phyloP scores from a whole-genome alignment of 345 rosid genomes.

The Hirschfeldia incana region DNA sequence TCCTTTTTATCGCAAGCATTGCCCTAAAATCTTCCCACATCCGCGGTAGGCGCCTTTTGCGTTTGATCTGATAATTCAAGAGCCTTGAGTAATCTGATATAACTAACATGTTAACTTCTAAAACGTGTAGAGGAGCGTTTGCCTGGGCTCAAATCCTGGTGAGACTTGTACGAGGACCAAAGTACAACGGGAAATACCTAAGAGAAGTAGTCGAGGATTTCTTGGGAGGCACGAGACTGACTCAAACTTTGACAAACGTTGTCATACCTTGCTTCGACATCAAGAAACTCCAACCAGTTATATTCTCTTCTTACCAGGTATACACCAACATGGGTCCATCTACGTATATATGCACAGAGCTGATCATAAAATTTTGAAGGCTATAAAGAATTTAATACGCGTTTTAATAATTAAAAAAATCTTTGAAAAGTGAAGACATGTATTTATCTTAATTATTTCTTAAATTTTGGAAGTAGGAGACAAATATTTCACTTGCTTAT shows the following conservation, averaged over 20 bases:
- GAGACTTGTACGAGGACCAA: constrained; percentile 57
- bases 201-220: constrained; percentile 34
- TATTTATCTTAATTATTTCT: too few relatives aligned
- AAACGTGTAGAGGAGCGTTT: constrained; percentile 39
- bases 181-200: constrained; percentile 65
- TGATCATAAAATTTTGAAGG: background rate
- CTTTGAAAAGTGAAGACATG: background rate
- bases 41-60: constrained; percentile 37
- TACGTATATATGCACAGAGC: background rate
- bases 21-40: constrained; percentile 67
- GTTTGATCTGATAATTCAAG: background rate
- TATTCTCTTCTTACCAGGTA: constrained; percentile 71
- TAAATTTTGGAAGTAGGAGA: background rate
- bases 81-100: background rate
- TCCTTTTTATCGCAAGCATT: constrained; percentile 55
- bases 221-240: constrained; percentile 47
- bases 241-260: constrained; percentile 58
- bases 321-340: background rate
- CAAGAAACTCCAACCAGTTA: constrained; percentile 66
- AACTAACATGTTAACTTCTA: background rate
- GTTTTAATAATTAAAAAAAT: too few relatives aligned
- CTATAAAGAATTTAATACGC: background rate
- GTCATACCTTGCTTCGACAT: constrained; percentile 77
- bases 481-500: background rate
- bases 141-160: constrained; percentile 29